Evolutionary conservation across 2,329 filamentous ascomycete species (phyloP).

Genomic region (Pseudogymnoascus sp.): DNA sequence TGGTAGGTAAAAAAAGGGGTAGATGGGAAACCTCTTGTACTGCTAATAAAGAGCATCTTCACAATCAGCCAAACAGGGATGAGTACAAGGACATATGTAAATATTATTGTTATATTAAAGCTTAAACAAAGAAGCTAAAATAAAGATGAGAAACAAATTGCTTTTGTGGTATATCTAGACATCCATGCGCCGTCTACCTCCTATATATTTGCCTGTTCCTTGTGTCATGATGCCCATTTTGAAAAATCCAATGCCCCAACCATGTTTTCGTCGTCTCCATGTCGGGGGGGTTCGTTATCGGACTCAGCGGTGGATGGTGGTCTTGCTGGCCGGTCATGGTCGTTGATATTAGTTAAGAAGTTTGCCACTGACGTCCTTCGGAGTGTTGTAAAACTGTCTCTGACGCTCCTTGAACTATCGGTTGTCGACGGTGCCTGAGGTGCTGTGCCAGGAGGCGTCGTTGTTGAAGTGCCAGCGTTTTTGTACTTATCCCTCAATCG

Average conservation of each 20-base stretch:
- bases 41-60: background rate
- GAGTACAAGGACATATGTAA: background rate
- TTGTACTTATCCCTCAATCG: slow-evolving; percentile 64
- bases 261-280: slow-evolving; percentile 23
- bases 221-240: slow-evolving; percentile 22
- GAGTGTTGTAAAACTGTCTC: slow-evolving; percentile 53
- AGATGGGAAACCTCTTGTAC: background rate
- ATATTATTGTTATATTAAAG: slow-evolving; percentile 5
- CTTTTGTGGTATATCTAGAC: slow-evolving; percentile 9
- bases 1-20: background rate
- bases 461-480: slow-evolving; percentile 15
- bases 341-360: slow-evolving; percentile 51
- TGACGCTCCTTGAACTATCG: slow-evolving; percentile 36
- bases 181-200: background rate
- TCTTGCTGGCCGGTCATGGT: slow-evolving; percentile 50
- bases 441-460: slow-evolving; percentile 16
- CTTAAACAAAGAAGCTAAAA: background rate
- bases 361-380: slow-evolving; percentile 57
- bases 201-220: background rate
- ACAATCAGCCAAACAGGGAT: background rate
- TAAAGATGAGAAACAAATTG: slow-evolving; percentile 1
- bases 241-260: slow-evolving; percentile 28
- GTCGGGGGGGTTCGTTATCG: slow-evolving; percentile 31
- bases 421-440: slow-evolving; percentile 15
- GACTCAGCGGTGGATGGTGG: slow-evolving; percentile 48